Evolutionary conservation across 768 basidiomycete genomes (phyloP).

Genomic region (Lactarius sp.): DNA sequence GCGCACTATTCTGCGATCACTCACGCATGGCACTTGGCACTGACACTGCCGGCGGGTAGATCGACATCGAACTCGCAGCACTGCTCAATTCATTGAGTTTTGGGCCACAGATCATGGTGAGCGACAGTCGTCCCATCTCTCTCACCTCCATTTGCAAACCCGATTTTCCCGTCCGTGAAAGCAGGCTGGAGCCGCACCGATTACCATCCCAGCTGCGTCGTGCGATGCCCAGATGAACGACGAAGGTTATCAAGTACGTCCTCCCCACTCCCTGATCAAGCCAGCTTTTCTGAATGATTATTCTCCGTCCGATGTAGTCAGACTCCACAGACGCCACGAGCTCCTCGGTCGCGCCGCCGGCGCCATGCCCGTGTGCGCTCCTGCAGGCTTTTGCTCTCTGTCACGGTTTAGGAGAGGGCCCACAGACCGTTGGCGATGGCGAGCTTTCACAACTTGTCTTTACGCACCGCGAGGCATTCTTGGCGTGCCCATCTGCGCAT

Average conservation of each 20-base stretch:
- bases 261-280: background rate
- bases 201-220: background rate
- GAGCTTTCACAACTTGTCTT: constrained; percentile 20
- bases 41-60: background rate
- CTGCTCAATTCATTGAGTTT: constrained; percentile 20
- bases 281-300: background rate
- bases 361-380: constrained; percentile 12
- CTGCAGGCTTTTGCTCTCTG: constrained; percentile 13
- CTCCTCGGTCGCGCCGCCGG: background rate
- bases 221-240: constrained; percentile 10
- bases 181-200: background rate
- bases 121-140: background rate
- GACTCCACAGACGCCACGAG: constrained; percentile 10
- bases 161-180: background rate
- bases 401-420: background rate
- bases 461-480: constrained; percentile 18
- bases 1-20: background rate
- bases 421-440: constrained; percentile 1
- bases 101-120: background rate
- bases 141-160: background rate
- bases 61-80: constrained; percentile 23
- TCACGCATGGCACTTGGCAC: background rate
- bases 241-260: constrained; percentile 19
- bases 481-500: constrained; percentile 15
- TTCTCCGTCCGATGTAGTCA: constrained; percentile 1